phyloP scores from a whole-genome alignment of 2,329 filamentous ascomycete genomes.

The Exophiala xenobiotica region DNA sequence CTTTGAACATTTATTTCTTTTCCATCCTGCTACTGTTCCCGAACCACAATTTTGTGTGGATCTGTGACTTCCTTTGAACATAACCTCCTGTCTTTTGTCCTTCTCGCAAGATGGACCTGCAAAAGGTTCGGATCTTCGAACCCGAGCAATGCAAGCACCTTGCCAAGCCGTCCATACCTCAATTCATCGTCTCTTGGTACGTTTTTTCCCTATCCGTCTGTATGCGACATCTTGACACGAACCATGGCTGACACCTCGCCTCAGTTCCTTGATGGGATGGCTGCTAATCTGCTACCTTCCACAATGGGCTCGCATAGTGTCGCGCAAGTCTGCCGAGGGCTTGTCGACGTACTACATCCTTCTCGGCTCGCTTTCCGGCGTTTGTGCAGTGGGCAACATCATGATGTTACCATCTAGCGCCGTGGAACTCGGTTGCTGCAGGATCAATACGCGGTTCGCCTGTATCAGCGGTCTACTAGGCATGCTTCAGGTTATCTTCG shows the following conservation, averaged over 20 bases:
- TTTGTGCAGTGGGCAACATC: slow-evolving; percentile 19
- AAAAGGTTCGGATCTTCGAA: background rate
- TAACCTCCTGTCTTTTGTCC: background rate
- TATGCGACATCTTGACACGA: background rate
- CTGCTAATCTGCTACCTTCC: slow-evolving; percentile 19
- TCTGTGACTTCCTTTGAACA: no score
- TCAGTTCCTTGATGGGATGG: slow-evolving; percentile 16
- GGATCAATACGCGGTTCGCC: slow-evolving; percentile 15
- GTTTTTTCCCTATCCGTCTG: background rate
- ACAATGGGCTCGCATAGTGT: slow-evolving; percentile 16
- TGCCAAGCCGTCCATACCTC: slow-evolving; percentile 12
- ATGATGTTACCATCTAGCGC: slow-evolving; percentile 21
- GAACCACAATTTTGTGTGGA: no score
- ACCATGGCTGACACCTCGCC: background rate
- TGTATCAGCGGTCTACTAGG: slow-evolving; percentile 15
- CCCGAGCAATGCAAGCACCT: slow-evolving; percentile 14
- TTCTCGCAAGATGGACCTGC: slow-evolving; percentile 4
- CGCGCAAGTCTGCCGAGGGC: slow-evolving; percentile 15
- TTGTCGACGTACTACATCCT: slow-evolving; percentile 19
- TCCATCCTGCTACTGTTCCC: no score
- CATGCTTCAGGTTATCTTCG: slow-evolving; percentile 17
- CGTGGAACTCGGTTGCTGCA: slow-evolving; percentile 17
- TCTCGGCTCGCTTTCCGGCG: slow-evolving; percentile 15
- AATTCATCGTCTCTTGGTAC: slow-evolving; percentile 15
- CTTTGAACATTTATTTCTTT: no score